These are phyloP conservation scores for Sclerotinia sclerotiorum DNA, from an alignment of 2,329 filamentous ascomycete genomes.

Conservation along the genomic window DNA sequence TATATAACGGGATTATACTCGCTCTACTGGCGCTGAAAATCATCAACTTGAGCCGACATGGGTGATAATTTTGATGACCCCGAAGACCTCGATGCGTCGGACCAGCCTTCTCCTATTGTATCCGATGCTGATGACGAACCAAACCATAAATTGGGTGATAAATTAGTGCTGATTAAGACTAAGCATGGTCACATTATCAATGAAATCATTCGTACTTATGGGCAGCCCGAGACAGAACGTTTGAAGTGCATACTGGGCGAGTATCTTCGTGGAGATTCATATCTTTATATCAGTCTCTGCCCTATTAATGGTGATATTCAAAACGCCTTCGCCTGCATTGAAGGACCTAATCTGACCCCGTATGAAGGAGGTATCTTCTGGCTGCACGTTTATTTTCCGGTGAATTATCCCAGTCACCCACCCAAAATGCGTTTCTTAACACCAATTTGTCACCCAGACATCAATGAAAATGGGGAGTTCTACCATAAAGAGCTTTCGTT, in stretches of 20 bases:
- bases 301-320: background rate
- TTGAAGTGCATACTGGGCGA: too few species aligned
- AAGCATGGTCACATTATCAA: background rate
- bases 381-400: background rate
- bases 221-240: too few species aligned
- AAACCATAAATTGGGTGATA: background rate
- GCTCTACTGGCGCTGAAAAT: background rate
- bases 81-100: too few species aligned
- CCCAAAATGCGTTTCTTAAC: conserved; percentile 7
- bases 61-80: background rate
- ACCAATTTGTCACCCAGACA: background rate
- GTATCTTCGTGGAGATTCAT: too few species aligned
- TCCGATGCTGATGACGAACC: background rate
- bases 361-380: conserved; percentile 9
- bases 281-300: background rate
- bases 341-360: background rate
- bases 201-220: background rate
- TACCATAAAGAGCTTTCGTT: too few species aligned
- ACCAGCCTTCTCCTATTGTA: too few species aligned
- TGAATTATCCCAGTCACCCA: background rate
- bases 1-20: background rate
- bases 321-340: background rate
- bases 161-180: background rate
- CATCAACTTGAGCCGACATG: background rate
- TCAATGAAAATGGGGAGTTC: background rate